Percentiles rank a stretch among this genome's conserved stretches.
phyloP scores from a whole-genome alignment of 164 flowering plant genomes.

The Tetracentron sinense region DNA sequence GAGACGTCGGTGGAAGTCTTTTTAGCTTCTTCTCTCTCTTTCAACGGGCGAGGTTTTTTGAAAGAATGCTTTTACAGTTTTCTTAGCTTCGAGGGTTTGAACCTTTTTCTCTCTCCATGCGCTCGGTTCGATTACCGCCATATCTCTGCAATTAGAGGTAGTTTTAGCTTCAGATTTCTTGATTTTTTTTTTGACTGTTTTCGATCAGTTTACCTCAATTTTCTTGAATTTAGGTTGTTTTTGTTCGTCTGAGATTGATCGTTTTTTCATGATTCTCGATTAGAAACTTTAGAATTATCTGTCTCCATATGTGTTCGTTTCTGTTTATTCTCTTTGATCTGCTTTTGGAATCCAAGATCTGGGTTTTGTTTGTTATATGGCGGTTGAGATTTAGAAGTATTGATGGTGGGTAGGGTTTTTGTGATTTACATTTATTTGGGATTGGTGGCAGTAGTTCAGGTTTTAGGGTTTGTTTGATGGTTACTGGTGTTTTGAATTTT shows the following conservation, averaged over 20 bases:
- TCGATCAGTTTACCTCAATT: slow-evolving; percentile 1
- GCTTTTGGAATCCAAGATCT: slow-evolving; percentile 36
- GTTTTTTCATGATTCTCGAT: slow-evolving; percentile 1
- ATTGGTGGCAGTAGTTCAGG: slow-evolving; percentile 6
- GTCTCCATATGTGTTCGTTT: slow-evolving; percentile 2
- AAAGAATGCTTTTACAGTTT: slow-evolving; percentile 11
- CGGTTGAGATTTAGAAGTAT: slow-evolving; percentile 8
- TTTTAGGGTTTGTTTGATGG: background rate
- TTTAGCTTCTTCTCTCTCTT: slow-evolving; percentile 24
- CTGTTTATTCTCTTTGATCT: slow-evolving; percentile 23
- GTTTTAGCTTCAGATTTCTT: slow-evolving; percentile 5
- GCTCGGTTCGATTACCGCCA: slow-evolving; percentile 43
- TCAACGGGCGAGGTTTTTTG: slow-evolving; percentile 70
- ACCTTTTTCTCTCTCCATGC: slow-evolving; percentile 18
- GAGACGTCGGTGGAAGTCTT: slow-evolving; percentile 40
- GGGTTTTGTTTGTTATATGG: slow-evolving; percentile 14
- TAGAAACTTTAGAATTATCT: slow-evolving; percentile 22
- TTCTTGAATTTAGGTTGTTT: background rate
- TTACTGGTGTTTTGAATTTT: no score
- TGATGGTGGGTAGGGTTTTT: slow-evolving; percentile 5
- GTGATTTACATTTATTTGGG: slow-evolving; percentile 9
- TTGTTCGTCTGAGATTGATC: background rate
- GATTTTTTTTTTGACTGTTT: slow-evolving; percentile 8
- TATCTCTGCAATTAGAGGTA: slow-evolving; percentile 25
- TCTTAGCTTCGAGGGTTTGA: slow-evolving; percentile 17